These are phyloP conservation scores for Quercus parvula DNA, from an alignment of 306 rosid species.

Conservation along the genomic window DNA sequence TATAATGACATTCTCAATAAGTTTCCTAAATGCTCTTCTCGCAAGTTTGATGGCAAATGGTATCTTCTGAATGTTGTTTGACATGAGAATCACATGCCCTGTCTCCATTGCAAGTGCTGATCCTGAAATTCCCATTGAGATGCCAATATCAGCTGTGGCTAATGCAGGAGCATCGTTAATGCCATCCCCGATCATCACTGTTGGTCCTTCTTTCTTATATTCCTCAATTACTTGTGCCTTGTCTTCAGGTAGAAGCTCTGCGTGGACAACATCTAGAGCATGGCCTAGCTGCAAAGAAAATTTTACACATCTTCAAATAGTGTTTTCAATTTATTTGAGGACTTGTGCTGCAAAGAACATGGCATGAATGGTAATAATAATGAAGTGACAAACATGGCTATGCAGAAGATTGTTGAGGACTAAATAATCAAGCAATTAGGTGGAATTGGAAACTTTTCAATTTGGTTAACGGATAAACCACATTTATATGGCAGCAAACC, in stretches of 20 bases:
- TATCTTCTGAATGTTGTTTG: too few species aligned
- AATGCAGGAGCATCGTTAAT: too few species aligned
- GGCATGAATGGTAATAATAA: not conserved
- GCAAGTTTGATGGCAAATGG: too few species aligned
- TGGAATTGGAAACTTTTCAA: too few species aligned
- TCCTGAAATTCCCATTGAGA: too few species aligned
- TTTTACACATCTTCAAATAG: slow-evolving; percentile 17
- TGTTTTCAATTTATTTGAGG: not conserved
- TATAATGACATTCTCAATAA: too few species aligned
- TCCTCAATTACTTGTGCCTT: slow-evolving; percentile 63
- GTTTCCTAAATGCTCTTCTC: too few species aligned
- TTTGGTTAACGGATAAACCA: not conserved
- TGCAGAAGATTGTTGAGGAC: not conserved
- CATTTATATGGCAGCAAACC: not conserved
- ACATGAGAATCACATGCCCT: too few species aligned
- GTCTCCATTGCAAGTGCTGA: too few species aligned
- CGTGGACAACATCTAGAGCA: slow-evolving; percentile 60
- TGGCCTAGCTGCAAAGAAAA: slow-evolving; percentile 48
- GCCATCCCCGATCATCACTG: not conserved
- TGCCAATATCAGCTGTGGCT: too few species aligned
- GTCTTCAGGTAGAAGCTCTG: slow-evolving; percentile 88
- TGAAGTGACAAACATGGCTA: not conserved
- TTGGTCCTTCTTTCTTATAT: slow-evolving; percentile 66
- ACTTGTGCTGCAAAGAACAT: not conserved
- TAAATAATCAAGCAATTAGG: not conserved